Evolutionary conservation across 805 yeast genomes (phyloP).

Genomic region (Priceomyces castillae): DNA sequence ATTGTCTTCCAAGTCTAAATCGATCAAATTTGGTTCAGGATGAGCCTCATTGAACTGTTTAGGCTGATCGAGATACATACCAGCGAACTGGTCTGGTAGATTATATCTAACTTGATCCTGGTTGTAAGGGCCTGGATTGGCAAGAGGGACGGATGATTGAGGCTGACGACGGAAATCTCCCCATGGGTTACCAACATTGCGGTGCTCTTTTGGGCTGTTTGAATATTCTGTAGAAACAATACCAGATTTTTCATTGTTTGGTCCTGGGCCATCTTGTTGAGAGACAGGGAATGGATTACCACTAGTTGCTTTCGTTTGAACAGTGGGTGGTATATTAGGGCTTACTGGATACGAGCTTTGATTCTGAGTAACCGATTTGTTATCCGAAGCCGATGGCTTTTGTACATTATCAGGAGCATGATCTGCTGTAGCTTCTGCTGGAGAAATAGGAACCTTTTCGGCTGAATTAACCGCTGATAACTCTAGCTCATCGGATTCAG

Average conservation of each 20-base stretch:
- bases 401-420: too few species aligned
- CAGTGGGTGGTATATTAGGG: neutral
- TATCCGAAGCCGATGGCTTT: too few species aligned
- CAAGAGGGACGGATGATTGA: neutral
- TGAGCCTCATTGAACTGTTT: neutral
- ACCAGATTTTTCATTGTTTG: constrained; percentile 3
- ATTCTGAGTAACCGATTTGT: neutral
- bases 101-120: neutral
- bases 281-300: constrained; percentile 8
- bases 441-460: too few species aligned
- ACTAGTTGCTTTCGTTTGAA: neutral
- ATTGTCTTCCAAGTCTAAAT: constrained; percentile 34
- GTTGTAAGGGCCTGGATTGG: neutral
- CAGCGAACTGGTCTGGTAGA: neutral
- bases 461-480: too few species aligned
- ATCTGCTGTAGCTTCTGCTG: neutral
- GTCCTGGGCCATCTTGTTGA: neutral
- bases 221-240: neutral
- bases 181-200: constrained; percentile 33
- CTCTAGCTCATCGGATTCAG: too few species aligned
- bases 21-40: constrained; percentile 30
- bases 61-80: neutral
- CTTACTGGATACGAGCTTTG: neutral
- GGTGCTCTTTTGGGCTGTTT: neutral
- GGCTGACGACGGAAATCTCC: constrained; percentile 20